phyloP scores from a whole-genome alignment of 2,329 filamentous ascomycete species.

The Xylaria arbuscula region DNA sequence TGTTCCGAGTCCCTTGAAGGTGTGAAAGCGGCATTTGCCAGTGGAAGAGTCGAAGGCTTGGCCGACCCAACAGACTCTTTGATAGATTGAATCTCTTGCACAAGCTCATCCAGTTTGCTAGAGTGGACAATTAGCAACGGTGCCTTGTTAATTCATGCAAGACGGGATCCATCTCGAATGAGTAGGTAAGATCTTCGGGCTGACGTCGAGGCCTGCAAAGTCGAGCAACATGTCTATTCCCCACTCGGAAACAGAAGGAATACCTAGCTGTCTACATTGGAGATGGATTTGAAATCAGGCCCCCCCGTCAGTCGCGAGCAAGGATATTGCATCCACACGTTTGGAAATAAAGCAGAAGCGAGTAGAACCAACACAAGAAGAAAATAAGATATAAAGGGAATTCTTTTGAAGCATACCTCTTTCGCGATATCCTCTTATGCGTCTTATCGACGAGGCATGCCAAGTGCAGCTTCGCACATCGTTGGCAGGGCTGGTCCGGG shows the following conservation, averaged over 20 bases:
- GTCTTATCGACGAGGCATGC: constrained; percentile 50
- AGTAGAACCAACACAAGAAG: not conserved
- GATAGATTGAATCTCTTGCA: constrained; percentile 65
- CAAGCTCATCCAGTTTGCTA: constrained; percentile 67
- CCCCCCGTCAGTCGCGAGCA: not conserved
- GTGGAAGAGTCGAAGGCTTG: constrained; percentile 34
- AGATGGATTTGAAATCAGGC: not conserved
- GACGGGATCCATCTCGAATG: not conserved
- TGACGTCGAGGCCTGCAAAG: not conserved
- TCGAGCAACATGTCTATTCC: not conserved
- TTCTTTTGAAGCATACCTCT: constrained; percentile 43
- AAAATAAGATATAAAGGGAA: not conserved
- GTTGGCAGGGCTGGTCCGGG: constrained; percentile 47
- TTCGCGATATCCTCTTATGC: constrained; percentile 50
- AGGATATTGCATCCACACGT: not conserved
- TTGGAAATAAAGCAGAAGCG: not conserved
- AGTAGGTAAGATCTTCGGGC: not conserved
- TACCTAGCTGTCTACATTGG: not conserved
- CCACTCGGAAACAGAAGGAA: not conserved
- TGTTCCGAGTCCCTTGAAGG: constrained; percentile 40
- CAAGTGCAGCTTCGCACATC: constrained; percentile 48
- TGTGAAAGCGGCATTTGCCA: constrained; percentile 32
- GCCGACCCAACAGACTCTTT: constrained; percentile 60
- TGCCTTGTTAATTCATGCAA: constrained; percentile 5
- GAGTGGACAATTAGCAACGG: constrained; percentile 24